A percentile compares a stretch with the other conserved stretches of the same genome.
Evolutionary conservation across 148 eudicot species (phyloP).

Genomic region (Vaccinium corymbosum): DNA sequence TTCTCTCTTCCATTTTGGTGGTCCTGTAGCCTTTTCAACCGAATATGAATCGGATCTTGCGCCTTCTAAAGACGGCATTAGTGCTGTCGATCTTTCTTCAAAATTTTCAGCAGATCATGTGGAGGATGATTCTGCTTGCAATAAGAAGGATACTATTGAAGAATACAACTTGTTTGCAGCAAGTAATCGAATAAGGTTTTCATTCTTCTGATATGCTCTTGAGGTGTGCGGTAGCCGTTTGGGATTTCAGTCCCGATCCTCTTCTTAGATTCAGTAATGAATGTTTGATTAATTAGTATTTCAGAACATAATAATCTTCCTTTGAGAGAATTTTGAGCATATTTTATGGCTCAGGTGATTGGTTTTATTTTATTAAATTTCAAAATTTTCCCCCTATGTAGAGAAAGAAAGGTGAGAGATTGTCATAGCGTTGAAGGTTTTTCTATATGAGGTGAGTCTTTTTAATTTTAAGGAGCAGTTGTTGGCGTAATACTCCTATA

Average conservation of each 20-base stretch:
- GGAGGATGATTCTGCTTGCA: constrained; percentile 44
- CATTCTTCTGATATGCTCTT: constrained; percentile 52
- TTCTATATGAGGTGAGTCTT: constrained; percentile 10
- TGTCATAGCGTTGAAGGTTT: constrained; percentile 21
- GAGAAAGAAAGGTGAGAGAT: constrained; percentile 25
- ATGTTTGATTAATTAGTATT: constrained; percentile 47
- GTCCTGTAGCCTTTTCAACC: constrained; percentile 68
- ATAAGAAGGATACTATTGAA: constrained; percentile 62
- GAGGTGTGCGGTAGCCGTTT: constrained; percentile 36
- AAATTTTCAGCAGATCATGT: constrained; percentile 23
- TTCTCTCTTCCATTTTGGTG: constrained; percentile 87
- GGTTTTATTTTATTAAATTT: constrained; percentile 7
- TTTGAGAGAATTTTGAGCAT: constrained; percentile 21
- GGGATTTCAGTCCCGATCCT: constrained; percentile 33
- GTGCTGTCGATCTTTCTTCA: constrained; percentile 27
- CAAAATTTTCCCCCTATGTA: constrained; percentile 16
- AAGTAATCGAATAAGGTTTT: constrained; percentile 75
- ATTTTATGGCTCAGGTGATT: constrained; percentile 19
- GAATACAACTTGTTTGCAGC: constrained; percentile 94
- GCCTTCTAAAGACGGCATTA: constrained; percentile 42
- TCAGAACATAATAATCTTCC: constrained; percentile 50
- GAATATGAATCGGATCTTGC: constrained; percentile 29
- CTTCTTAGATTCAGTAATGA: constrained; percentile 13
- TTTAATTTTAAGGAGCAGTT: constrained; percentile 12
- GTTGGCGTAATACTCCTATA: not conserved